A percentile compares a stretch with the other conserved stretches of the same genome.
Evolutionary conservation across 345 rosid genomes (phyloP).

Genomic region (Populus davidiana): DNA sequence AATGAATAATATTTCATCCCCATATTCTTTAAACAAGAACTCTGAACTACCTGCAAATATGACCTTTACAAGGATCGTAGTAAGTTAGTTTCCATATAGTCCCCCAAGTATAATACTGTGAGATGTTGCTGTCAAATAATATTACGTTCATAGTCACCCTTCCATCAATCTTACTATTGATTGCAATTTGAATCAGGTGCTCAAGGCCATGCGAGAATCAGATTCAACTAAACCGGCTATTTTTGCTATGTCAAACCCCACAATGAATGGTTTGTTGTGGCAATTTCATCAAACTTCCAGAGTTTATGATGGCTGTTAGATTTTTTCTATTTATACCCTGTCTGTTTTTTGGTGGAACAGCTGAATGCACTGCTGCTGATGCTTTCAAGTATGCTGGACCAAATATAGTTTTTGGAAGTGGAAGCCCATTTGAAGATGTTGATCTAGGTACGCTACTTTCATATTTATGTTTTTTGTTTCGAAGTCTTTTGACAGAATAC

Average conservation of each 20-base stretch:
- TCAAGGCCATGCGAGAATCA: constrained; percentile 82
- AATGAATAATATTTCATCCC: background rate
- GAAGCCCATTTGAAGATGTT: constrained; percentile 93
- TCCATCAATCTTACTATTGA: constrained; percentile 2
- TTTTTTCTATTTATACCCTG: constrained; percentile 20
- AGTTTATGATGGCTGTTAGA: constrained; percentile 8
- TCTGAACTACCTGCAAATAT: background rate
- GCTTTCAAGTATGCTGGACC: constrained; percentile 94
- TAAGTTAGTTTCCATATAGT: background rate
- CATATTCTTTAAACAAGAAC: background rate
- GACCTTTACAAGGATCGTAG: background rate
- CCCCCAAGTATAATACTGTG: background rate
- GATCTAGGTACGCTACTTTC: constrained; percentile 56
- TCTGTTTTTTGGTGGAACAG: constrained; percentile 40
- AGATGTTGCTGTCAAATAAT: background rate
- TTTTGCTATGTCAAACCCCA: constrained; percentile 98
- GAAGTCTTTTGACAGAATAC: constrained; percentile 8
- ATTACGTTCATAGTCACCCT: background rate
- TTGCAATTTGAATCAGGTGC: constrained; percentile 58
- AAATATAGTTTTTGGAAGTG: constrained; percentile 88
- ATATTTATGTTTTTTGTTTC: constrained; percentile 11
- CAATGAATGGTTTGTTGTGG: constrained; percentile 69
- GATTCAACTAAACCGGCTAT: constrained; percentile 84
- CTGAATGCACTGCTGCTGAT: constrained; percentile 94
- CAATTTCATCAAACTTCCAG: background rate